Percentiles rank a stretch among this genome's conserved stretches.
phyloP scores from a whole-genome alignment of 176 grass and related monocot genomes.

The Oryza nivara region DNA sequence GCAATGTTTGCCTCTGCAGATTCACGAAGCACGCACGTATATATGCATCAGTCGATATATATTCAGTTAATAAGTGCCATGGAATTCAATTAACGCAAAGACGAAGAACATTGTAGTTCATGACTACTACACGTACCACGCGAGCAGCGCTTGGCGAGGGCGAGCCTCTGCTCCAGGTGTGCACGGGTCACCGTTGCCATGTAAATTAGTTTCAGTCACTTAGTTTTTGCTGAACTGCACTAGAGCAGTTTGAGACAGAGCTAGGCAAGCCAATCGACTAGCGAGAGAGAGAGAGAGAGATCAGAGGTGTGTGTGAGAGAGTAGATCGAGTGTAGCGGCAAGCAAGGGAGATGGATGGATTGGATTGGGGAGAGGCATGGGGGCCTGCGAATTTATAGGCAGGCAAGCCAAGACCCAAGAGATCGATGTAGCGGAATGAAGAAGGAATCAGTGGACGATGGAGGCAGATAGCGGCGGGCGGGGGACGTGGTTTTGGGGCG shows the following conservation, averaged over 20 bases:
- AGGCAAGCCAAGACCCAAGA: too few relatives aligned
- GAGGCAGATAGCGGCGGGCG: background rate
- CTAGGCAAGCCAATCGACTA: too few relatives aligned
- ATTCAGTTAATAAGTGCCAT: background rate
- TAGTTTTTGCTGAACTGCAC: background rate
- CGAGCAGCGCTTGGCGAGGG: slow-evolving; percentile 72
- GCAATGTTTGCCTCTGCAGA: slow-evolving; percentile 66
- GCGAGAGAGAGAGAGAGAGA: too few relatives aligned
- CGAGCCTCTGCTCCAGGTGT: slow-evolving; percentile 69
- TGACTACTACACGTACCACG: slow-evolving; percentile 33
- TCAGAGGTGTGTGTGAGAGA: too few relatives aligned
- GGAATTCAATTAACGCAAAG: too few relatives aligned
- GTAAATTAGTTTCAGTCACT: too few relatives aligned
- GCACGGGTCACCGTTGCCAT: slow-evolving; percentile 57
- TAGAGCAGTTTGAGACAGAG: too few relatives aligned
- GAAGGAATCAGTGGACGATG: too few relatives aligned
- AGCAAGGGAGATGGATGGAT: background rate
- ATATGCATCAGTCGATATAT: background rate
- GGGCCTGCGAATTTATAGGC: slow-evolving; percentile 2
- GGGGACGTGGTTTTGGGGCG: slow-evolving; percentile 31
- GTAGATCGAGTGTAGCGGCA: too few relatives aligned
- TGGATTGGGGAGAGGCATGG: background rate
- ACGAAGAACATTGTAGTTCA: too few relatives aligned
- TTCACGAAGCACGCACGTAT: background rate
- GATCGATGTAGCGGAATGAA: too few relatives aligned